These are phyloP conservation scores for Vigna mungo DNA, from an alignment of 306 rosid species.

Conservation along the genomic window DNA sequence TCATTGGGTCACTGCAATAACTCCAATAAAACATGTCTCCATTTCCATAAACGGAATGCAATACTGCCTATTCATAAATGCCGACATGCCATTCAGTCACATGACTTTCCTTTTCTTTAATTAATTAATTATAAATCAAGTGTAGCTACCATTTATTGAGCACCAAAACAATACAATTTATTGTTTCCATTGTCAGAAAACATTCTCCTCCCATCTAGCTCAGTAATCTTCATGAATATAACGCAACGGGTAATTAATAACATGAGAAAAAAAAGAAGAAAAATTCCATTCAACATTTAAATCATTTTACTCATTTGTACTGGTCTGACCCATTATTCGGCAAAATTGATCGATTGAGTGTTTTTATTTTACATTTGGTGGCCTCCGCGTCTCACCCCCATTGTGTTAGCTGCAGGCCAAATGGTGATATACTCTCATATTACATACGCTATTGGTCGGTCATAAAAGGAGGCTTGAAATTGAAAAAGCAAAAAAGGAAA, in stretches of 20 bases:
- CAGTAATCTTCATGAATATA: not conserved
- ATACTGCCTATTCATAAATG: not conserved
- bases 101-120: not conserved
- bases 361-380: not conserved
- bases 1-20: not conserved
- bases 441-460: not conserved
- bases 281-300: not conserved
- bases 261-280: too few species aligned
- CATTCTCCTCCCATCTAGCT: not conserved
- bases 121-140: not conserved
- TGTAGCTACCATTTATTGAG: not conserved
- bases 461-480: constrained; percentile 37
- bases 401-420: constrained; percentile 11
- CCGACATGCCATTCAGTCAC: constrained; percentile 21
- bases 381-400: not conserved
- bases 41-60: constrained; percentile 22
- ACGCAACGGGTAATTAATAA: not conserved
- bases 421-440: not conserved
- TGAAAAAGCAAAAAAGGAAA: not conserved
- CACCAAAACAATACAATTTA: not conserved
- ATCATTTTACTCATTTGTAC: not conserved
- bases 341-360: not conserved
- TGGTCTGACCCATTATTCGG: not conserved
- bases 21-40: not conserved
- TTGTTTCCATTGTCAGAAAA: not conserved